Percentiles rank a stretch among this genome's conserved stretches.
phyloP scores from a whole-genome alignment of 176 grass and related monocot species.

The Avena insularis region DNA sequence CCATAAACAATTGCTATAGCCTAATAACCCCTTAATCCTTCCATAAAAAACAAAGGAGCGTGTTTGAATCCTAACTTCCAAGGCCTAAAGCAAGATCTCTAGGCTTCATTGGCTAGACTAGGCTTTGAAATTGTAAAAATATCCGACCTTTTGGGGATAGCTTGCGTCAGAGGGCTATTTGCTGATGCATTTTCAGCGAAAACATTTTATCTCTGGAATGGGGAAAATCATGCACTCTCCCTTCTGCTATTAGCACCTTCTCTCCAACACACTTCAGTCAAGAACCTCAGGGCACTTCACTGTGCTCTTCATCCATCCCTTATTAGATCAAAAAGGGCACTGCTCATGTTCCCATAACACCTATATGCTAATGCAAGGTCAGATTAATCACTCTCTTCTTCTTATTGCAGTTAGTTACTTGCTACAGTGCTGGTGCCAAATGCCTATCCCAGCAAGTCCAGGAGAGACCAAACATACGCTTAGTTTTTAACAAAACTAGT shows the following conservation, averaged over 20 bases:
- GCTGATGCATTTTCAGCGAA: not conserved
- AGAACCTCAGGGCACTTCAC: not conserved
- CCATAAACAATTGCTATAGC: not conserved
- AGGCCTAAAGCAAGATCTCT: slow-evolving; percentile 7
- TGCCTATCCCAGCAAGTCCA: not conserved
- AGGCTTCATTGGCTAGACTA: not conserved
- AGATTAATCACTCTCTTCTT: not conserved
- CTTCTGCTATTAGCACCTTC: not conserved
- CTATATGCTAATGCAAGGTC: not conserved
- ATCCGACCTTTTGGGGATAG: not conserved
- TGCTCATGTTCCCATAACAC: not conserved
- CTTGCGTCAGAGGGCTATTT: not conserved
- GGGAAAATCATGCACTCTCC: slow-evolving; percentile 1
- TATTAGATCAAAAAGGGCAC: slow-evolving; percentile 1
- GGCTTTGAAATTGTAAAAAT: slow-evolving; percentile 1
- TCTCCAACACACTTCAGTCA: not conserved
- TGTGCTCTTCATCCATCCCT: not conserved
- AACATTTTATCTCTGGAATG: not conserved
- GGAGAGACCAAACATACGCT: not conserved
- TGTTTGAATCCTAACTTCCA: not conserved
- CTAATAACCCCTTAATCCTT: not conserved
- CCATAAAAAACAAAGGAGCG: not conserved
- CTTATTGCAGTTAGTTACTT: not conserved
- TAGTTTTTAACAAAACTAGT: not conserved
- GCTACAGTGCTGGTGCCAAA: not conserved